Evolutionary conservation across 2,329 filamentous ascomycete species (phyloP).

Genomic region (Ceratocystiopsis minuta): DNA sequence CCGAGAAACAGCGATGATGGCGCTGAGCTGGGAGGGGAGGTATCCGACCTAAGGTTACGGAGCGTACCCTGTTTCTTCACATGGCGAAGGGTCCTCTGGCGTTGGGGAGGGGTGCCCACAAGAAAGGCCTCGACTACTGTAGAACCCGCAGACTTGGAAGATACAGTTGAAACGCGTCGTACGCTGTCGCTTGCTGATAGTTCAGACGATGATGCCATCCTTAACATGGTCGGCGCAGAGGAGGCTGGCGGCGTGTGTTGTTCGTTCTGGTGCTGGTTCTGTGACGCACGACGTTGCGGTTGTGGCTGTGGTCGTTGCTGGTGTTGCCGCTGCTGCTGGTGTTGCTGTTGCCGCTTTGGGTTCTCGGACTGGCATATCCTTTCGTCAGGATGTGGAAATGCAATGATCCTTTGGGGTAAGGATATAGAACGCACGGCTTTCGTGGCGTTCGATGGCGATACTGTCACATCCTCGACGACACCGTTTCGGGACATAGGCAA

Average conservation of each 20-base stretch:
- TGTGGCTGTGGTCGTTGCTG: not conserved
- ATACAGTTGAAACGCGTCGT: slow-evolving; percentile 34
- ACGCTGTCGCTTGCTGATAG: slow-evolving; percentile 24
- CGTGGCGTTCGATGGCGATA: slow-evolving; percentile 33
- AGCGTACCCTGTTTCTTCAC: slow-evolving; percentile 36
- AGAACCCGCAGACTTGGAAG: slow-evolving; percentile 34
- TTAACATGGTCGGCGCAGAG: not conserved
- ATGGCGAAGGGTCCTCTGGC: slow-evolving; percentile 40
- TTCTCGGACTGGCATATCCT: slow-evolving; percentile 3
- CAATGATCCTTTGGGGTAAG: slow-evolving; percentile 24
- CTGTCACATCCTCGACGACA: slow-evolving; percentile 27
- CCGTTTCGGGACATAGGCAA: slow-evolving; percentile 14
- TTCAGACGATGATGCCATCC: slow-evolving; percentile 13
- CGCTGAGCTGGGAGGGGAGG: slow-evolving; percentile 24
- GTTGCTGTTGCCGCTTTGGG: slow-evolving; percentile 5
- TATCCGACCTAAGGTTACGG: slow-evolving; percentile 27
- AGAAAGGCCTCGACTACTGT: slow-evolving; percentile 40
- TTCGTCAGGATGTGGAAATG: slow-evolving; percentile 20
- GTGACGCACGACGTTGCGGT: too few species aligned
- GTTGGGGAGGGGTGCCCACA: slow-evolving; percentile 29
- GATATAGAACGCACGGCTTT: slow-evolving; percentile 29
- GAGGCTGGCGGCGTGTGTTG: not conserved
- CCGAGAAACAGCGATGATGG: slow-evolving; percentile 21
- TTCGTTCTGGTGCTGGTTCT: not conserved
- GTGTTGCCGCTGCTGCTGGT: slow-evolving; percentile 15